Evolutionary conservation across 352 stramenopile genomes (phyloP).

Genomic region (Peronosclerospora sorghi): DNA sequence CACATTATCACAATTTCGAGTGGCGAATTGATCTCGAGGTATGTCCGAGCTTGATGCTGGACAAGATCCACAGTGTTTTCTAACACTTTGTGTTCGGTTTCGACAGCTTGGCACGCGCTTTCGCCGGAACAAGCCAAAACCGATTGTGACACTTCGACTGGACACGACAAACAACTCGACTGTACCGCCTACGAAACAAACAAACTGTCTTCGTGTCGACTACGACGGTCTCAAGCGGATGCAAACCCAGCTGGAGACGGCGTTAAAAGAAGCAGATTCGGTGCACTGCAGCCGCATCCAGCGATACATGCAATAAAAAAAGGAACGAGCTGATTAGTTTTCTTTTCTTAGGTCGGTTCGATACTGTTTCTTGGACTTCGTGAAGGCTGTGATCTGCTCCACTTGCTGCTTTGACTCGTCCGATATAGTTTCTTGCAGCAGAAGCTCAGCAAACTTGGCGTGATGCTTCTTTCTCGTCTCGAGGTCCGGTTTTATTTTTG

Average conservation of each 20-base stretch:
- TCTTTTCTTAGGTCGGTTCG: conserved; percentile 15
- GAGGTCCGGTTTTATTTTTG: conserved; percentile 48
- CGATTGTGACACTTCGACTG: conserved; percentile 57
- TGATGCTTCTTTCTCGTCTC: conserved; percentile 53
- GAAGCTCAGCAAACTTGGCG: conserved; percentile 62
- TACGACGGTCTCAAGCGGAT: conserved; percentile 54
- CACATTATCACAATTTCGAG: conserved; percentile 52
- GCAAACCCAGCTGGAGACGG: conserved; percentile 49
- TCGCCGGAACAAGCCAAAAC: conserved; percentile 43
- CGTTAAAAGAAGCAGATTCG: conserved; percentile 58
- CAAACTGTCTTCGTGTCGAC: conserved; percentile 46
- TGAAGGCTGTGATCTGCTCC: conserved; percentile 69
- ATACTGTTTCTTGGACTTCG: conserved; percentile 29
- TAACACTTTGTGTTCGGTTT: neutral
- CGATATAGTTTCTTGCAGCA: conserved; percentile 44
- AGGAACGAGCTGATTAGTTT: conserved; percentile 7
- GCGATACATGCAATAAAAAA: conserved; percentile 47
- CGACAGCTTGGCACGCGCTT: conserved; percentile 52
- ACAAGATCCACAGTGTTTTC: neutral
- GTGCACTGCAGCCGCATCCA: conserved; percentile 64
- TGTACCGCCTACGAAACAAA: conserved; percentile 19
- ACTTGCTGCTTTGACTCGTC: conserved; percentile 62
- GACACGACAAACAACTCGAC: conserved; percentile 24
- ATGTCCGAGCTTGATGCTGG: neutral
- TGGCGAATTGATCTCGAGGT: conserved; percentile 81